Evolutionary conservation across 176 grass and related monocot species (phyloP), one percentile per base, ranked within the genome.

Genomic region (Eragrostis curvula): DNA sequence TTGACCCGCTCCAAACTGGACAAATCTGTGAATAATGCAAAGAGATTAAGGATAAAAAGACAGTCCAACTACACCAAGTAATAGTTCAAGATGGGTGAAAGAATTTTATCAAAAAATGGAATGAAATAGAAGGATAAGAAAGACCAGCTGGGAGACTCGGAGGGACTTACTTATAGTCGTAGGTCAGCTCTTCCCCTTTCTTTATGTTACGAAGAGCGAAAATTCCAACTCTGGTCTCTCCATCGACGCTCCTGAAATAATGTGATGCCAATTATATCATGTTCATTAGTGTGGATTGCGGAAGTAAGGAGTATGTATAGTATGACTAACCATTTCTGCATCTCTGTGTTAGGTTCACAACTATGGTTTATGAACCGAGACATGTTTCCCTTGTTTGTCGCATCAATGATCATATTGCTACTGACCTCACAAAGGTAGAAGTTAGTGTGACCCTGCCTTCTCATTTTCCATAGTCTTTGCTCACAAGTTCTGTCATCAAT

Each of bases 311-410:
- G 89, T 58, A 86, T 83, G 63, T 70, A 82, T 46, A 89, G 75
- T 75, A 73, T 73, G 83, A 77, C 79, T 32, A 79, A 94, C 95
- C 95, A 97, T 94, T 97, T 97, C 86, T 94, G 92, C 95, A 97
- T 97, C 82, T 87, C 90, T 42, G 92, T 94, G 85, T 97, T 97
- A 70, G 95, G 95, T 56, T 97, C 92, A 75, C 92, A 97, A 88
- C 95, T 94, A 81, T 97, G 95, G 71, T 97, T 97, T 88, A 97
- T 97, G 90, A 92, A 97, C 41, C 95, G 88, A 70, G 94, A 97
- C 79, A 82, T 85, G 47, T 97, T 97, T 81, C 95, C 92, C 85
- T 97, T 97, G 75, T 92, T 79, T 51, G 95, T 97, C 29, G 95
- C 95, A 85, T 97, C 95, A 62, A 97, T 97, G 70, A 97, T 90